A percentile compares a stretch with the other conserved stretches of the same genome.
These are phyloP conservation scores for Cordyceps cicadae DNA, from an alignment of 2,329 filamentous ascomycete genomes.

Conservation along the genomic window DNA sequence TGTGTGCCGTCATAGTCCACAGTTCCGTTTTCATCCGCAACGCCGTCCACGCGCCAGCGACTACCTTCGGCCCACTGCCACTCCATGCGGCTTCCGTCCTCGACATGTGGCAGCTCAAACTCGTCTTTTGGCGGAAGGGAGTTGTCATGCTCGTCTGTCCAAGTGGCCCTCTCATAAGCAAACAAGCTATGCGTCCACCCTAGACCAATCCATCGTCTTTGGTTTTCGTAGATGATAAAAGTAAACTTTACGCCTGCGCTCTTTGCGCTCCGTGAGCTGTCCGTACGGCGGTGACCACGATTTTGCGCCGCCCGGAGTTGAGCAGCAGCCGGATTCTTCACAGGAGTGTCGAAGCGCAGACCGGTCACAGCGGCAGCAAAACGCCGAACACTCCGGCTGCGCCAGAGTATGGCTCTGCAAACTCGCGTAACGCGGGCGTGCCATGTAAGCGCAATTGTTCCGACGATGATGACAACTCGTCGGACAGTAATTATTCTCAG, in stretches of 20 bases:
- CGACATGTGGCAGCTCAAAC: slow-evolving; percentile 54
- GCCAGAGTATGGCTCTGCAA: slow-evolving; percentile 80
- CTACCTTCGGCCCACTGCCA: slow-evolving; percentile 78
- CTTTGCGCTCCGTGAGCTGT: slow-evolving; percentile 33
- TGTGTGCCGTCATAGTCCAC: slow-evolving; percentile 49
- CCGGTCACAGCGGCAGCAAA: slow-evolving; percentile 70
- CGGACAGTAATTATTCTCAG: slow-evolving; percentile 79
- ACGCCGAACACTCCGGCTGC: slow-evolving; percentile 66
- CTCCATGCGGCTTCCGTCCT: slow-evolving; percentile 47
- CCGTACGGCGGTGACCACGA: slow-evolving; percentile 16
- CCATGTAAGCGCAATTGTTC: slow-evolving; percentile 83
- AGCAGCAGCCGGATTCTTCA: slow-evolving; percentile 29
- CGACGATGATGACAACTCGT: slow-evolving; percentile 74
- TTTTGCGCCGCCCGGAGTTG: slow-evolving; percentile 5
- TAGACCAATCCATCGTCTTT: slow-evolving; percentile 86
- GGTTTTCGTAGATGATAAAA: slow-evolving; percentile 94
- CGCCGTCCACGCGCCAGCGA: slow-evolving; percentile 80
- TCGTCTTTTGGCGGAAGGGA: slow-evolving; percentile 65
- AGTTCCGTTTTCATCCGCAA: slow-evolving; percentile 38
- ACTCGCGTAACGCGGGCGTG: slow-evolving; percentile 83
- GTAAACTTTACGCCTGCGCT: slow-evolving; percentile 87
- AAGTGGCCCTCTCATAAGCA: slow-evolving; percentile 78
- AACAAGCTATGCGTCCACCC: slow-evolving; percentile 92
- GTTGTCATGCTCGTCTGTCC: slow-evolving; percentile 95
- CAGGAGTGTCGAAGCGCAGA: slow-evolving; percentile 56